These are phyloP conservation scores for Salvia splendens DNA, from an alignment of 257 asterid genomes.

Conservation along the genomic window DNA sequence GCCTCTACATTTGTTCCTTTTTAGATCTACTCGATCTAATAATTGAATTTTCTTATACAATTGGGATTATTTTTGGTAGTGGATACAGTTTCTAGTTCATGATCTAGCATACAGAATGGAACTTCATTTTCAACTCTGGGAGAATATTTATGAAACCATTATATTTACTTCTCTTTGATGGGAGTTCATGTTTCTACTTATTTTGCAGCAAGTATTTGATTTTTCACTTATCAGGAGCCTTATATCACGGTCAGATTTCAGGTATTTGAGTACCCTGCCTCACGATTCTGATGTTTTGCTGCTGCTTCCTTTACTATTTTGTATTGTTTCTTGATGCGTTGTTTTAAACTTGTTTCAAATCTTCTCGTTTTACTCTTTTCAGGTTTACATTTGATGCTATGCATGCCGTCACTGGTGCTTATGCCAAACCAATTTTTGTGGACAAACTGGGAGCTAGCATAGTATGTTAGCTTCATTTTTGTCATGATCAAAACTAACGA, in stretches of 20 bases:
- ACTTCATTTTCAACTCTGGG: not conserved
- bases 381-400: conserved; percentile 95
- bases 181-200: conserved; percentile 20
- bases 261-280: conserved; percentile 43
- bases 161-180: conserved; percentile 12
- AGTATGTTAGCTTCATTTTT: conserved; percentile 45
- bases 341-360: not conserved
- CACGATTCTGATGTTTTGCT: not conserved
- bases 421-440: conserved; percentile 91
- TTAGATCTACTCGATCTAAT: not conserved
- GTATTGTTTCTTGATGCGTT: not conserved
- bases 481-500: conserved; percentile 5
- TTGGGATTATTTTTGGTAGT: not conserved
- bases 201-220: conserved; percentile 85
- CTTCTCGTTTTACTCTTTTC: conserved; percentile 30
- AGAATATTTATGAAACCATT: conserved; percentile 2
- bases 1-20: conserved; percentile 17
- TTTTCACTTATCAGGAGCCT: conserved; percentile 81
- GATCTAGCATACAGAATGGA: not conserved
- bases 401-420: conserved; percentile 99
- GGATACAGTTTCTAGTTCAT: not conserved
- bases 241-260: conserved; percentile 75
- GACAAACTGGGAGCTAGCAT: conserved; percentile 89
- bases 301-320: too few relatives aligned
- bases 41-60: not conserved